Conservation (phyloP, 495 filamentous ascomycete species). For the Pseudevernia furfuracea region DNA sequence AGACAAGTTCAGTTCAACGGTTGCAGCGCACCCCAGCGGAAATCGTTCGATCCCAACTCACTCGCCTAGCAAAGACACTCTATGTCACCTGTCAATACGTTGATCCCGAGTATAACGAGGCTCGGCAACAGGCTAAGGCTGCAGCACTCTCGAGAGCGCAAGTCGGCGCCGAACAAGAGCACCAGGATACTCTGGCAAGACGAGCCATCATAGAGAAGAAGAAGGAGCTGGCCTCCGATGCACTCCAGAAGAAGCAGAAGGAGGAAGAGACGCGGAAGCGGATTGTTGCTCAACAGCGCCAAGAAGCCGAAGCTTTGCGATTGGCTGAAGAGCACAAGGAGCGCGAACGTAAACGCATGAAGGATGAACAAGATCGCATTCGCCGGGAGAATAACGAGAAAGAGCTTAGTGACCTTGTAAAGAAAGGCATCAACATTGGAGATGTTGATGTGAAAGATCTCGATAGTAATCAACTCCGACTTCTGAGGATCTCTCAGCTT, state of each 20-base stretch:
- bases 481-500: conserved; percentile 88
- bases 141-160: conserved; percentile 70
- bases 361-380: conserved; percentile 84
- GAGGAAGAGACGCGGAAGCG: conserved; percentile 83
- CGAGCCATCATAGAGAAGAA: conserved; percentile 90
- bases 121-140: conserved; percentile 69
- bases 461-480: conserved; percentile 80
- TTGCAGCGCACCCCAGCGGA: conserved; percentile 96
- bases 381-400: conserved; percentile 90
- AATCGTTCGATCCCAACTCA: conserved; percentile 91
- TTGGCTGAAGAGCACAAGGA: conserved; percentile 84
- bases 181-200: conserved; percentile 77
- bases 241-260: conserved; percentile 77
- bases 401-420: conserved; percentile 91
- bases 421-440: conserved; percentile 73
- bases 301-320: conserved; percentile 79
- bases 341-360: conserved; percentile 79
- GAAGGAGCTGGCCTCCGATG: conserved; percentile 84
- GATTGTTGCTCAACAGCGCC: conserved; percentile 71
- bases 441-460: conserved; percentile 75
- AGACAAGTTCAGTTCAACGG: conserved; percentile 79
- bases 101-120: conserved; percentile 77
- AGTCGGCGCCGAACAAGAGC: conserved; percentile 84
- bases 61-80: conserved; percentile 81
- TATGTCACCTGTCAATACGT: conserved; percentile 93